Evolutionary conservation across 2,329 filamentous ascomycete species (phyloP), one percentile per base, ranked within the genome.

Genomic region (Pseudofabraea citricarpa): DNA sequence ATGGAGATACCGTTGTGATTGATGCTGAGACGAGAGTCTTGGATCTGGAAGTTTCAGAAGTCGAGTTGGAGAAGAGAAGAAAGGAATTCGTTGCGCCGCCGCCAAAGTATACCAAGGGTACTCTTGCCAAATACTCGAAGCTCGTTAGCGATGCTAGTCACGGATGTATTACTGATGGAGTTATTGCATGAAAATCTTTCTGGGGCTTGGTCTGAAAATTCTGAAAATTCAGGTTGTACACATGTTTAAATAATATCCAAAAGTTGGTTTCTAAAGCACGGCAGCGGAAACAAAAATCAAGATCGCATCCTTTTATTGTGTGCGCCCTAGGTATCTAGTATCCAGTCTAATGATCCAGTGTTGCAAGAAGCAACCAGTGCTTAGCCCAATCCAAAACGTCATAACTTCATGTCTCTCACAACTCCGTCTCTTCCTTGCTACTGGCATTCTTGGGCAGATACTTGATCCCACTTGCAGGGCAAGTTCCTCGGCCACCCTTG

Each of bases 1-100:
- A 81, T 54, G 77, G 77, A 3, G 77, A 81, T 54, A 70, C 69
- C 41, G 75, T 81, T 50, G 67, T 71, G n/a, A 81, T 81, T 51
- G 75, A 81, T 62, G 75, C 77, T 0, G 77, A 80, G 54, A 69
- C 65, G 27, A 68, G 71, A 36, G 66, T 72, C 47, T 62, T 81
- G 42, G 74, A 79, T 55, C 59, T 79, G 13, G 56, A 70, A 40
- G 67, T 77, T 13, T 65, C 64, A 20, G 72, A 75, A 39, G 64
- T 67, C 46, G 74, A 77, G 56, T 56, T 80, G 47, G 69, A 65
- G 21, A 63, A 66, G 59, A 60, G 77, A 52, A 68, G 65, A 56
- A 67, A 71, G 54, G 68, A 68, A 45, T 81, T 72, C 62, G 66
- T 64, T 32, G 69, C 73, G n/a, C 75, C 75, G 24, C 64, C 68